Conservation (phyloP, 78 protist genomes). For the Tieghemostelium lacteum region DNA sequence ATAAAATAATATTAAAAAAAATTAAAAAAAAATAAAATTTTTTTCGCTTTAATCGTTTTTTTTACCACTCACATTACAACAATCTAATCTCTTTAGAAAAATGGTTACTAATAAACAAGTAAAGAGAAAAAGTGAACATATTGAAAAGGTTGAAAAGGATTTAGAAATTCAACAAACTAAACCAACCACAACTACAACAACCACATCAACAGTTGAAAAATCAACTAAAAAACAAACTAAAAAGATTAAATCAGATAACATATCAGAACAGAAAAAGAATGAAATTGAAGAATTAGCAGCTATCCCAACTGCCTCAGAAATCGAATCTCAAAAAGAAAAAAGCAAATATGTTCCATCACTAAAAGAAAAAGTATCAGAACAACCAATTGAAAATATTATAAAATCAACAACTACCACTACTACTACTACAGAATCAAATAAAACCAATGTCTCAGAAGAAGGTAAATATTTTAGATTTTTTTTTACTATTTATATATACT, state of each 20-base stretch:
- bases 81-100: too few relatives aligned
- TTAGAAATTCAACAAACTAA: neutral
- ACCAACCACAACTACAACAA: neutral
- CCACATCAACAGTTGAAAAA: neutral
- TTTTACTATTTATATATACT: neutral
- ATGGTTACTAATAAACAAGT: neutral
- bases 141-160: too few relatives aligned
- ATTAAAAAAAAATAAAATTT: too few relatives aligned
- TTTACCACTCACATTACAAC: too few relatives aligned
- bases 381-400: neutral
- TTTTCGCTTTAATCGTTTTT: too few relatives aligned
- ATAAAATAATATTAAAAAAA: too few relatives aligned
- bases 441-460: conserved; percentile 18
- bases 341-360: conserved; percentile 5
- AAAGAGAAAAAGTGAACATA: too few relatives aligned
- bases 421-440: neutral
- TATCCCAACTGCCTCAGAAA: neutral
- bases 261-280: neutral
- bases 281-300: conserved; percentile 11
- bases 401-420: neutral
- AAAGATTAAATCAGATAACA: too few relatives aligned
- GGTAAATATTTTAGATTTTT: conserved; percentile 5
- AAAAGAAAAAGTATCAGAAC: neutral
- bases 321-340: neutral
- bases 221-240: neutral